These are phyloP conservation scores for Sporobolomyces pararoseus DNA, from an alignment of 768 basidiomycete genomes.

Conservation along the genomic window DNA sequence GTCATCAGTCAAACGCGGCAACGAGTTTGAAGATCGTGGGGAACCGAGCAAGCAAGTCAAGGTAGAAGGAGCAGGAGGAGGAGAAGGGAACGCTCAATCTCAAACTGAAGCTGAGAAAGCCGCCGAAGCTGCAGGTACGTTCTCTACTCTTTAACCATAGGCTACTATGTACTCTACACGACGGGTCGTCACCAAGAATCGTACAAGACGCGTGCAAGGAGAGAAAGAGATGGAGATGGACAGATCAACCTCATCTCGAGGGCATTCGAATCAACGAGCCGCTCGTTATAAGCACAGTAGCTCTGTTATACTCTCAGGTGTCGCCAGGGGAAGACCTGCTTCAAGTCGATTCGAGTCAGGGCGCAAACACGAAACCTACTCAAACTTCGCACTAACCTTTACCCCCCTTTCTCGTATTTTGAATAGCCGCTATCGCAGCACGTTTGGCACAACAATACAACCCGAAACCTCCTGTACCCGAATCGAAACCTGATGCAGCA, in stretches of 20 bases:
- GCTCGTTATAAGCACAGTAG: too few relatives aligned
- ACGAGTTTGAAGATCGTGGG: conserved; percentile 72
- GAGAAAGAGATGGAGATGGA: too few relatives aligned
- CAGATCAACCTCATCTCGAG: too few relatives aligned
- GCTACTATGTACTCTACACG: too few relatives aligned
- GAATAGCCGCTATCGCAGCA: conserved; percentile 91
- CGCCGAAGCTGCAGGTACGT: conserved; percentile 68
- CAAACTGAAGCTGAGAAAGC: conserved; percentile 52
- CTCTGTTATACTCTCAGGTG: too few relatives aligned
- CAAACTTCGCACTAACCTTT: neutral
- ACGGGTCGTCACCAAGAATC: too few relatives aligned
- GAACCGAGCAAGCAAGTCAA: conserved; percentile 53
- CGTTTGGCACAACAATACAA: conserved; percentile 59
- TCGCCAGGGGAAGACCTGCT: too few relatives aligned
- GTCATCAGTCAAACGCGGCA: conserved; percentile 44
- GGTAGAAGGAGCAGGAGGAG: conserved; percentile 50
- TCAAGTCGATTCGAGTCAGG: too few relatives aligned
- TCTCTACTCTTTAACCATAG: neutral
- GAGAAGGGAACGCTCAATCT: conserved; percentile 50
- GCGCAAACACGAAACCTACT: neutral
- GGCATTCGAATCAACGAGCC: too few relatives aligned
- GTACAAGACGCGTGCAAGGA: too few relatives aligned
- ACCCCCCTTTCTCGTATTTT: conserved; percentile 57
- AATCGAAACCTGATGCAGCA: conserved; percentile 1
- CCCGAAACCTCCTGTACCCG: conserved; percentile 7